These are phyloP conservation scores for Talaromyces sp. DNA, from an alignment of 2,329 filamentous ascomycete genomes.

Conservation along the genomic window DNA sequence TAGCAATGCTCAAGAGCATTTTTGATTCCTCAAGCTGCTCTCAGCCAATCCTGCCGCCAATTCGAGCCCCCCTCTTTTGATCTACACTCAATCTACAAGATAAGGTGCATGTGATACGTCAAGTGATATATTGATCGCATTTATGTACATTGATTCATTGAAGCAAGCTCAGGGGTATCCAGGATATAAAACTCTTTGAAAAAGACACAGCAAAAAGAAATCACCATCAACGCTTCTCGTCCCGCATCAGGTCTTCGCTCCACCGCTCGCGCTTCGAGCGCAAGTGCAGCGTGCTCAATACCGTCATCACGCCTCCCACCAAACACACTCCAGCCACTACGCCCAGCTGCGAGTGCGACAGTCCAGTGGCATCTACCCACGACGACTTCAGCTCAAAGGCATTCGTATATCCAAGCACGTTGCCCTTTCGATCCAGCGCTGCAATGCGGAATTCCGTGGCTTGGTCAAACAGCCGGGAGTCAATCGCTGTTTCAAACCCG, in stretches of 20 bases:
- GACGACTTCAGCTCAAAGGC: constrained; percentile 1
- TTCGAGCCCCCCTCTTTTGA: not conserved
- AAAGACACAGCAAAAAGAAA: not conserved
- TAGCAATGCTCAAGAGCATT: too few relatives aligned
- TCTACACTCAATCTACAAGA: not conserved
- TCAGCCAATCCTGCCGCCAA: not conserved
- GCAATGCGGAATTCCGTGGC: constrained; percentile 16
- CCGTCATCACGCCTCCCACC: constrained; percentile 3
- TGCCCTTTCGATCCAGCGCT: constrained; percentile 15
- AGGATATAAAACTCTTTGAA: not conserved
- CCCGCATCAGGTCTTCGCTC: not conserved
- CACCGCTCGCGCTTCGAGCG: not conserved
- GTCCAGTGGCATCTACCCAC: constrained; percentile 1
- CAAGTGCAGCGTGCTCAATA: constrained; percentile 5
- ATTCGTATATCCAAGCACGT: not conserved
- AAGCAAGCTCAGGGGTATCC: not conserved
- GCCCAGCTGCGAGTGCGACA: constrained; percentile 2
- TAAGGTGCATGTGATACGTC: not conserved
- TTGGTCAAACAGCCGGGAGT: constrained; percentile 13
- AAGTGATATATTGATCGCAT: not conserved
- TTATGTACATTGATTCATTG: not conserved
- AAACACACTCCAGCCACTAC: constrained; percentile 1
- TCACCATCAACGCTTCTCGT: not conserved
- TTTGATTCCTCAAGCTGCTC: not conserved
- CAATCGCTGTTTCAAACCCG: constrained; percentile 28